Evolutionary conservation across 768 basidiomycete species (phyloP).

Genomic region (Lactarius hengduanensis): DNA sequence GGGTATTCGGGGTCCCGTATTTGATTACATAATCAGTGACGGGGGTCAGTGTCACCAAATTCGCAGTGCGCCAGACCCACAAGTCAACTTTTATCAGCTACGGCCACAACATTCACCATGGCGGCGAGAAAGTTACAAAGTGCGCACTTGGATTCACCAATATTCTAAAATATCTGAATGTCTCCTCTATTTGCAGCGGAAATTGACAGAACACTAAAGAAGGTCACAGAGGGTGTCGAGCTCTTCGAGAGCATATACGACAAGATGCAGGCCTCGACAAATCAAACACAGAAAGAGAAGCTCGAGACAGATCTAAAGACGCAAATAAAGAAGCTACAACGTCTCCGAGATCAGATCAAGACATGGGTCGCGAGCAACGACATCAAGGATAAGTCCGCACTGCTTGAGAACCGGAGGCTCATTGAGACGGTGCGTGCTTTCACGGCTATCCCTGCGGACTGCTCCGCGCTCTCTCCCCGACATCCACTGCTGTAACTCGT

Average conservation of each 20-base stretch:
- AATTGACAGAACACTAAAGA: constrained; percentile 98
- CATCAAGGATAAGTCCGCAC: constrained; percentile 94
- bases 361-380: constrained; percentile 97
- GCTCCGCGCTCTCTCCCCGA: background rate
- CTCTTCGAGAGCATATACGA: constrained; percentile 95
- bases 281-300: constrained; percentile 98
- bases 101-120: constrained; percentile 48
- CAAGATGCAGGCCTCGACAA: constrained; percentile 95
- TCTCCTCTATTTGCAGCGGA: constrained; percentile 61
- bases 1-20: background rate
- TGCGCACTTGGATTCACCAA: constrained; percentile 34
- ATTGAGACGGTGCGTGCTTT: constrained; percentile 85
- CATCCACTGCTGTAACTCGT: background rate
- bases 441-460: background rate
- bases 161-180: background rate
- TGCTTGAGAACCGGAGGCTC: constrained; percentile 90
- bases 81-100: constrained; percentile 18
- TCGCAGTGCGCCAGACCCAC: background rate
- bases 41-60: constrained; percentile 8
- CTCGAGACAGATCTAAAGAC: constrained; percentile 94
- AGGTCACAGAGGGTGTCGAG: constrained; percentile 93
- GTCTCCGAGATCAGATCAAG: constrained; percentile 84
- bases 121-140: constrained; percentile 91
- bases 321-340: constrained; percentile 95
- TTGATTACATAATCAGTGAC: background rate